phyloP scores from a whole-genome alignment of 352 stramenopile genomes.

The Globisporangium parvum region DNA sequence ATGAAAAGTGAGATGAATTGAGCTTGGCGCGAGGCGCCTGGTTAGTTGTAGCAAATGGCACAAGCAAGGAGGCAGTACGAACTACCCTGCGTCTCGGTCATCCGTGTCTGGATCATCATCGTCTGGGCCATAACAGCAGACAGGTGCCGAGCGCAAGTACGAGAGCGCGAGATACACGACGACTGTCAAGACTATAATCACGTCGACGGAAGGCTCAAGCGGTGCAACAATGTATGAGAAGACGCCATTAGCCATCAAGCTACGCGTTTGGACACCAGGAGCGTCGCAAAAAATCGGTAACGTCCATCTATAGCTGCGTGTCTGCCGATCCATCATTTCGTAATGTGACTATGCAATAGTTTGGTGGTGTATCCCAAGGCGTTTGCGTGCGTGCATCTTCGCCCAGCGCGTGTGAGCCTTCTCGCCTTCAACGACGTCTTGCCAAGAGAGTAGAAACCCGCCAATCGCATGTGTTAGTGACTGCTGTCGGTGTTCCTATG shows the following conservation, averaged over 20 bases:
- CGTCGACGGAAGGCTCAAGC: not conserved
- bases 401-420: conserved; percentile 12
- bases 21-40: too few relatives aligned
- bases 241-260: not conserved
- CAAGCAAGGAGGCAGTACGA: too few relatives aligned
- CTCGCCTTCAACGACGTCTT: conserved; percentile 8
- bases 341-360: not conserved
- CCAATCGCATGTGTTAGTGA: not conserved
- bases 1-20: too few relatives aligned
- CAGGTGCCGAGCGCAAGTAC: too few relatives aligned
- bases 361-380: too few relatives aligned
- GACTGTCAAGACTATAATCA: too few relatives aligned
- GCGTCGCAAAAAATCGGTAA: not conserved
- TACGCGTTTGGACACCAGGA: not conserved
- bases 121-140: too few relatives aligned
- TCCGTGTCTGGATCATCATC: too few relatives aligned
- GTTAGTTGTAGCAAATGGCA: too few relatives aligned
- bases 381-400: conserved; percentile 4
- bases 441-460: not conserved
- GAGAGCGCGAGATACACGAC: too few relatives aligned
- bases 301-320: not conserved
- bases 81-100: too few relatives aligned
- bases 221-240: not conserved
- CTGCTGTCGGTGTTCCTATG: not conserved
- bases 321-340: not conserved